Conservation (phyloP, 2,329 filamentous ascomycete species). For the Colletotrichum nymphaeae region DNA sequence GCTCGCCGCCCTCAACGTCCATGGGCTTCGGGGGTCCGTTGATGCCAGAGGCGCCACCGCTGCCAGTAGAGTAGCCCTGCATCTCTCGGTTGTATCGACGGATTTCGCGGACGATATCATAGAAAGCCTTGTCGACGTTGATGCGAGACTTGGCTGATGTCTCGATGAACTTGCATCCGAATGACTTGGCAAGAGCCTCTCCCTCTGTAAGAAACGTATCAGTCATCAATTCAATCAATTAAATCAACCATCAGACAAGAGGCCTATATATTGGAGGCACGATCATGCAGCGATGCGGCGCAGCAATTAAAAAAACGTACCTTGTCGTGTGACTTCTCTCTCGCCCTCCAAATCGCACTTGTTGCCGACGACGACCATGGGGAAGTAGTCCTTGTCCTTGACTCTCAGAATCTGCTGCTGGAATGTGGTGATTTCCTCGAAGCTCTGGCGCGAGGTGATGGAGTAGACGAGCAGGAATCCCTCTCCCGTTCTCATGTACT, state of each 20-base stretch:
- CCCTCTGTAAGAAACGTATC: slow-evolving; percentile 73
- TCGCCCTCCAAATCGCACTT: slow-evolving; percentile 98
- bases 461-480: slow-evolving; percentile 98
- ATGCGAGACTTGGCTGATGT: slow-evolving; percentile 98
- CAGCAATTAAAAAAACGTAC: slow-evolving; percentile 62
- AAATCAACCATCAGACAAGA: background rate
- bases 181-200: slow-evolving; percentile 84
- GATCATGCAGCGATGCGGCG: slow-evolving; percentile 5
- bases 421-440: slow-evolving; percentile 98
- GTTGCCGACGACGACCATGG: slow-evolving; percentile 98
- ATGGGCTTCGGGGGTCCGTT: slow-evolving; percentile 77
- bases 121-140: slow-evolving; percentile 98
- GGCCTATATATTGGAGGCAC: background rate
- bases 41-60: slow-evolving; percentile 71
- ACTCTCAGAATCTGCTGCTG: slow-evolving; percentile 98
- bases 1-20: slow-evolving; percentile 78
- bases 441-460: slow-evolving; percentile 96
- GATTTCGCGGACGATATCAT: slow-evolving; percentile 97
- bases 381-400: slow-evolving; percentile 99
- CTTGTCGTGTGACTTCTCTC: slow-evolving; percentile 90
- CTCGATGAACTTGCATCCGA: slow-evolving; percentile 99
- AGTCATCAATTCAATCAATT: too few species aligned
- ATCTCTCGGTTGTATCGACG: slow-evolving; percentile 98
- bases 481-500: slow-evolving; percentile 99
- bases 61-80: slow-evolving; percentile 83